Evolutionary conservation across 2,329 filamentous ascomycete species (phyloP), one percentile per base, ranked within the genome.

Genomic region (Orbilia javanica): DNA sequence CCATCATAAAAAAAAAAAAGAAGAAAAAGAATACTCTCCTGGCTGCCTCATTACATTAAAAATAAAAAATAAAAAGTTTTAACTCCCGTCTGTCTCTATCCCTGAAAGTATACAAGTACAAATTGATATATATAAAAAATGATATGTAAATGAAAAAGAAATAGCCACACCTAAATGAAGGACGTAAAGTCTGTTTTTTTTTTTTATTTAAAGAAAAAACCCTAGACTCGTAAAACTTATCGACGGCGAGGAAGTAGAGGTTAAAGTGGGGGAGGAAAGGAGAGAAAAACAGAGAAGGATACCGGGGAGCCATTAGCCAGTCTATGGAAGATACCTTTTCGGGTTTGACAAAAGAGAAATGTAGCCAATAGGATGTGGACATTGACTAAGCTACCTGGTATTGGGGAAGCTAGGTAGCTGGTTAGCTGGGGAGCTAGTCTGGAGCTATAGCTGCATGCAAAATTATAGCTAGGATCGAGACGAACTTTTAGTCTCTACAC

Each of bases 361-460:
- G 34, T 36, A 36, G 36, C 13, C n/a, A 11, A 39, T 39, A 15
- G 36, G 36, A 39, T 39, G 36, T 4, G n/a, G 25, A 15, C 5
- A 31, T 8, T 22, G 36, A 18, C 25, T 36, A 5, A 36, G 52
- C 50, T 53, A 53, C 13, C 50, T 44, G 42, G 25, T 18, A 2
- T 36, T 36, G 34, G 36, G 36, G 11, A 15, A 39, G 36, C 22
- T 57, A 36, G 15, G 7, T 57, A 57, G 52, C 15, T 20, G n/a
- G 52, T n/a, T n/a, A 57, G 29, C 52, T 57, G 13, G 50, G 10
- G 50, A 55, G 27, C 50, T 55, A n/a, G 29, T 57, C 18, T 18
- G 25, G 50, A 57, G 52, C 52, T 57, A 36, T 57, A 60, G 18
- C 34, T 60, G 53, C 53, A 39, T 60, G 53, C 18, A 15, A 60